phyloP scores from a whole-genome alignment of 495 filamentous ascomycete species.

The Bacidia rubella region DNA sequence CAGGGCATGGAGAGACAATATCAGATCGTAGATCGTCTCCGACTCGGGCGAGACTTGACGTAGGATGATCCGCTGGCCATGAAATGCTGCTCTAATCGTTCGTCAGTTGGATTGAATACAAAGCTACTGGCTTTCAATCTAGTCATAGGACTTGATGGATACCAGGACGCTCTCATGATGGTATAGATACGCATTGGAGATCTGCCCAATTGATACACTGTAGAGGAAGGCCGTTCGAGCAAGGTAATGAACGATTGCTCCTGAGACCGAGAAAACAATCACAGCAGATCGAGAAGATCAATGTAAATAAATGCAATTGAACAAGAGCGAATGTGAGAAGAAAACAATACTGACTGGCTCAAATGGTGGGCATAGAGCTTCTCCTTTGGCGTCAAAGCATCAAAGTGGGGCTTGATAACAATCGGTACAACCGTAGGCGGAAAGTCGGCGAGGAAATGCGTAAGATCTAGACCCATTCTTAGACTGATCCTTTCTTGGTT shows the following conservation, averaged over 20 bases:
- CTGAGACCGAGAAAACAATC: no score
- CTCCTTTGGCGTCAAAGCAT: conserved; percentile 60
- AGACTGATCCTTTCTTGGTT: no score
- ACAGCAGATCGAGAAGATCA: no score
- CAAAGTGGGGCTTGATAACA: conserved; percentile 81
- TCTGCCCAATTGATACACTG: neutral
- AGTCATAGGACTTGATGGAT: no score
- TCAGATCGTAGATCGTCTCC: conserved; percentile 83
- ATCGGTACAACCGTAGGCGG: conserved; percentile 78
- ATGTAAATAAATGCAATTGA: no score
- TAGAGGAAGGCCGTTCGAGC: no score
- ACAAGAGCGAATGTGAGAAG: no score
- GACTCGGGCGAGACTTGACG: conserved; percentile 86
- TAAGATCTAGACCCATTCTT: conserved; percentile 6
- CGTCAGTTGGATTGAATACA: neutral
- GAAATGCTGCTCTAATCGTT: conserved; percentile 56
- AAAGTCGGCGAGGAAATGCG: conserved; percentile 74
- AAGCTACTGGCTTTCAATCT: no score
- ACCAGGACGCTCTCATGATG: no score
- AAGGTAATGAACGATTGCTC: no score
- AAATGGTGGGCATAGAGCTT: conserved; percentile 87
- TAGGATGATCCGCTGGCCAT: conserved; percentile 71
- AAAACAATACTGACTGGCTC: conserved; percentile 46
- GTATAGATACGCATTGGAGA: no score
- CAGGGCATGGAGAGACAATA: conserved; percentile 61